Evolutionary conservation across 495 filamentous ascomycete genomes (phyloP).

Genomic region (Tuber borchii): DNA sequence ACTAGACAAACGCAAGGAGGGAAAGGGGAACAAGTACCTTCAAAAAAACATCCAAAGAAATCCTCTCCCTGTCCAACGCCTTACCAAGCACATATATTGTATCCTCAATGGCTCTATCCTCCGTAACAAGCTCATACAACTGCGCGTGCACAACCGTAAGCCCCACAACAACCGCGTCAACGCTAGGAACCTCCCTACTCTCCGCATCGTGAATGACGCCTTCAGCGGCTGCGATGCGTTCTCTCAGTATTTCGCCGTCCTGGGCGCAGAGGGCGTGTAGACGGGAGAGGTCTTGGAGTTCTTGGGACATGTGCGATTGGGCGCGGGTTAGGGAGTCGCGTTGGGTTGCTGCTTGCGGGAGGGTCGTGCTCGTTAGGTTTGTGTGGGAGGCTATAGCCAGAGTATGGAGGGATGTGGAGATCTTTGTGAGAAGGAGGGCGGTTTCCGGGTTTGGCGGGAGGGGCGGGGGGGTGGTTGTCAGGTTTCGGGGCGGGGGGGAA

Average conservation of each 20-base stretch:
- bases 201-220: slow-evolving; percentile 58
- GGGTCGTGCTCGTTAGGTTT: slow-evolving; percentile 56
- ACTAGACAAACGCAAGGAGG: neutral
- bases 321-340: slow-evolving; percentile 66
- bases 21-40: slow-evolving; percentile 46
- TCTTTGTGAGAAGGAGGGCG: slow-evolving; percentile 71
- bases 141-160: slow-evolving; percentile 88
- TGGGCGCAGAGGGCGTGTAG: slow-evolving; percentile 62
- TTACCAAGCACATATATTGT: slow-evolving; percentile 76
- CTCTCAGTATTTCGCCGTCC: slow-evolving; percentile 71
- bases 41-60: slow-evolving; percentile 75
- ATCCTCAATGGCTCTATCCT: slow-evolving; percentile 76
- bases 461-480: slow-evolving; percentile 59
- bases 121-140: slow-evolving; percentile 77
- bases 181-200: slow-evolving; percentile 51
- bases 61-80: slow-evolving; percentile 72
- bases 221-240: slow-evolving; percentile 71
- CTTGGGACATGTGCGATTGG: slow-evolving; percentile 59
- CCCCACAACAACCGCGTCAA: slow-evolving; percentile 89
- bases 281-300: slow-evolving; percentile 61
- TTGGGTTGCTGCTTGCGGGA: slow-evolving; percentile 57
- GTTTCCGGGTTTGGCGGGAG: slow-evolving; percentile 97
- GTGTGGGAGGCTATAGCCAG: slow-evolving; percentile 54
- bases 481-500: slow-evolving; percentile 55
- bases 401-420: slow-evolving; percentile 61